phyloP scores from a whole-genome alignment of 495 filamentous ascomycete species.

The Extremus antarcticus region DNA sequence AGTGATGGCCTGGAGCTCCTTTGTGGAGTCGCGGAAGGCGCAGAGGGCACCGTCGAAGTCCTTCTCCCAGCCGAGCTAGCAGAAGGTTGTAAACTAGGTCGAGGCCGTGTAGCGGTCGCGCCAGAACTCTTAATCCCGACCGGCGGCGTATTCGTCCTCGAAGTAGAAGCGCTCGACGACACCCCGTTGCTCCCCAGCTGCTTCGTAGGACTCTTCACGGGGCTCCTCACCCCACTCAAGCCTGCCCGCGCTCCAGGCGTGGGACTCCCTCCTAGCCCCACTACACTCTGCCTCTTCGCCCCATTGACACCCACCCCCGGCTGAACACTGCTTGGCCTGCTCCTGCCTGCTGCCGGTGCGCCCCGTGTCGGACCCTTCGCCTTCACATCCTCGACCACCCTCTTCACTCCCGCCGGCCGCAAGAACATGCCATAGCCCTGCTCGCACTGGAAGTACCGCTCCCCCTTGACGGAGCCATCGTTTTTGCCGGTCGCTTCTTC shows the following conservation, averaged over 20 bases:
- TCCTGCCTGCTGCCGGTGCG: neutral
- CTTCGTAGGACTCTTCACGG: slow-evolving; percentile 72
- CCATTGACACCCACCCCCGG: slow-evolving; percentile 14
- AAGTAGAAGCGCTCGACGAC: slow-evolving; percentile 46
- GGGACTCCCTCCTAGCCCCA: slow-evolving; percentile 11
- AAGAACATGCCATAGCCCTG: slow-evolving; percentile 83
- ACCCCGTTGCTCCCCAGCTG: slow-evolving; percentile 48
- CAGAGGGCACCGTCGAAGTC: slow-evolving; percentile 6
- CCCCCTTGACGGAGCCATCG: slow-evolving; percentile 80
- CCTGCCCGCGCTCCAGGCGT: slow-evolving; percentile 17
- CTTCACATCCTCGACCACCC: slow-evolving; percentile 37
- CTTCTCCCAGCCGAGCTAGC: slow-evolving; percentile 1
- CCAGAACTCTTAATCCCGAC: slow-evolving; percentile 31
- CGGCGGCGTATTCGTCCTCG: slow-evolving; percentile 46
- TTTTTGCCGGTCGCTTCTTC: slow-evolving; percentile 81
- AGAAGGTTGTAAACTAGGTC: slow-evolving; percentile 35
- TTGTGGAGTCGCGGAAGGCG: slow-evolving; percentile 21
- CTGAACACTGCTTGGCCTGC: slow-evolving; percentile 7
- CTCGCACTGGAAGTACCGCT: slow-evolving; percentile 81
- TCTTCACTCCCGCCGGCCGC: slow-evolving; percentile 46
- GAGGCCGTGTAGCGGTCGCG: slow-evolving; percentile 35
- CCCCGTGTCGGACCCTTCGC: neutral
- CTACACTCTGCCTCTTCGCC: slow-evolving; percentile 15
- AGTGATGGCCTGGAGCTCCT: slow-evolving; percentile 26
- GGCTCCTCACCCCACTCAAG: slow-evolving; percentile 43